Conservation (phyloP, 805 yeast genomes). For the Schizosaccharomyces octosporus region DNA sequence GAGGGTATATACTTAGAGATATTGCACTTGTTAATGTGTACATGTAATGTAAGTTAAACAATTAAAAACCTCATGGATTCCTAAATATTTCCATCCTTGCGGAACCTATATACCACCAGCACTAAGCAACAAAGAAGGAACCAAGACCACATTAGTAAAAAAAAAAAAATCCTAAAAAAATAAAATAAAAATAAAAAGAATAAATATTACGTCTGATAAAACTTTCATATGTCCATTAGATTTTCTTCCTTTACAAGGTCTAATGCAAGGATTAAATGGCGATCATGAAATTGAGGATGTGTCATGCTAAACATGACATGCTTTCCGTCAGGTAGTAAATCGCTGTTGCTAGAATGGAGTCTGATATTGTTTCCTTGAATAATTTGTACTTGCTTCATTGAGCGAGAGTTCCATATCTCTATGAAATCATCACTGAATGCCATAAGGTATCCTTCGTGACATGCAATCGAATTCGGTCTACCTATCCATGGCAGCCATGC, state of each 20-base stretch:
- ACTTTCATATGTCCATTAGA: too few species aligned
- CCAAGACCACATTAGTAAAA: too few species aligned
- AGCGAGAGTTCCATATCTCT: slow-evolving; percentile 40
- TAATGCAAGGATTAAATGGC: neutral
- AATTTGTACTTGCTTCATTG: slow-evolving; percentile 28
- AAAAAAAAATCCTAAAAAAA: too few species aligned
- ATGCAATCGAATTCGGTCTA: slow-evolving; percentile 14
- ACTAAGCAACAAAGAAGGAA: too few species aligned
- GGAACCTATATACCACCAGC: too few species aligned
- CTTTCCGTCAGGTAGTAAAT: neutral
- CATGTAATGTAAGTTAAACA: too few species aligned
- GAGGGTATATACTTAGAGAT: too few species aligned
- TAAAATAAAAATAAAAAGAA: too few species aligned
- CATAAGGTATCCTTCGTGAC: slow-evolving; percentile 24
- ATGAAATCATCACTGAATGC: slow-evolving; percentile 40
- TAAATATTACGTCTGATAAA: too few species aligned
- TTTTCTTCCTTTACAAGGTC: neutral
- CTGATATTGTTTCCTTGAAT: slow-evolving; percentile 42
- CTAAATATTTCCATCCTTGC: too few species aligned
- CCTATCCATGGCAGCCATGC: slow-evolving; percentile 20
- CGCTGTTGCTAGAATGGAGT: neutral
- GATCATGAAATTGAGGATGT: neutral
- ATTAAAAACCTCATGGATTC: too few species aligned
- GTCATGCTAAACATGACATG: neutral
- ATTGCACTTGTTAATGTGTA: too few species aligned